Evolutionary conservation across 2,329 filamentous ascomycete species (phyloP).

Genomic region (Microascus cirrosus): DNA sequence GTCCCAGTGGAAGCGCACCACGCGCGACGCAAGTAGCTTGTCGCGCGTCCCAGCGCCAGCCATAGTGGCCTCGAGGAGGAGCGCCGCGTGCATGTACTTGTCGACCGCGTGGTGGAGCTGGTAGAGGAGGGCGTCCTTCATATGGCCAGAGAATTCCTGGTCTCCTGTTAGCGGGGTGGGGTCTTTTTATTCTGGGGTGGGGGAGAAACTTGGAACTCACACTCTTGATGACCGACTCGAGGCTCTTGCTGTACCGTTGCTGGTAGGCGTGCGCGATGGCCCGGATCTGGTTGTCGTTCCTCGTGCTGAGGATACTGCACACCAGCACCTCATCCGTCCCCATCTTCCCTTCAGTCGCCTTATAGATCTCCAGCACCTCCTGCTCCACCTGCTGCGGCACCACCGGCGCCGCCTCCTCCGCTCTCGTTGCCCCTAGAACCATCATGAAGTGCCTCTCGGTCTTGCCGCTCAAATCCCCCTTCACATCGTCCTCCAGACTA

Average conservation of each 20-base stretch:
- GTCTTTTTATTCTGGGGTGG: background rate
- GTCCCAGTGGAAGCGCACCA: constrained; percentile 80
- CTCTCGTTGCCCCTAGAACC: constrained; percentile 61
- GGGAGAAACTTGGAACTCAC: constrained; percentile 25
- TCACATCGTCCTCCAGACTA: constrained; percentile 60
- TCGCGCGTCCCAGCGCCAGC: constrained; percentile 81
- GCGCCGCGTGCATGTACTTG: constrained; percentile 74
- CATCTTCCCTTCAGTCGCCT: constrained; percentile 60
- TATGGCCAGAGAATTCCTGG: constrained; percentile 79
- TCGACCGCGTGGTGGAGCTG: constrained; percentile 71
- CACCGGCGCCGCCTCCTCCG: constrained; percentile 68
- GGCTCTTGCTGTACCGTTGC: constrained; percentile 55
- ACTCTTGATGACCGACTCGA: constrained; percentile 65
- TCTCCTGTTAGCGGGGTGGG: background rate
- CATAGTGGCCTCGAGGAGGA: constrained; percentile 79
- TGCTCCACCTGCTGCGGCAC: constrained; percentile 62
- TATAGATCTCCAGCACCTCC: constrained; percentile 67
- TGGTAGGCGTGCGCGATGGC: constrained; percentile 70
- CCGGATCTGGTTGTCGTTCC: constrained; percentile 73
- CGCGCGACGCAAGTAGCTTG: constrained; percentile 61
- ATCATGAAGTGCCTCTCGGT: constrained; percentile 79
- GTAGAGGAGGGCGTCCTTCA: constrained; percentile 72
- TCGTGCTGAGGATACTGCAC: constrained; percentile 64
- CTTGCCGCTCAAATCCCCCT: constrained; percentile 71
- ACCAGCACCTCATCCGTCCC: constrained; percentile 68